phyloP scores from a whole-genome alignment of 108 stramenopile species.

The Epipyxis sp. region DNA sequence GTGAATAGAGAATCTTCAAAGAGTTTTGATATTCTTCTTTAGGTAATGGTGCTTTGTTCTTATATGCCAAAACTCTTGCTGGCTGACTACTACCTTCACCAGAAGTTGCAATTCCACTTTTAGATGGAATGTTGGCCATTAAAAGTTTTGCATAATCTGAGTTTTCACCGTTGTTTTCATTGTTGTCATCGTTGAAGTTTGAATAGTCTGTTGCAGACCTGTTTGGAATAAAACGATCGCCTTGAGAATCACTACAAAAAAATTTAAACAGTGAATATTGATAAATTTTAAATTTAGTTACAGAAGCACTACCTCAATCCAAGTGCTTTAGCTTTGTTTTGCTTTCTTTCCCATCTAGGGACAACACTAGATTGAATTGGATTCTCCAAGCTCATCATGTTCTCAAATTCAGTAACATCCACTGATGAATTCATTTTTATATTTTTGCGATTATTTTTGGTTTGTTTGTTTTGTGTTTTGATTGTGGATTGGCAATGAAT shows the following conservation, averaged over 20 bases:
- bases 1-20: conserved; percentile 73
- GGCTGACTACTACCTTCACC: conserved; percentile 14
- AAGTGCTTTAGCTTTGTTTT: conserved; percentile 28
- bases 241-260: no score
- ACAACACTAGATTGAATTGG: conserved; percentile 42
- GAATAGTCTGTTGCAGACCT: conserved; percentile 53
- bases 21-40: conserved; percentile 92
- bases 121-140: not conserved
- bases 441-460: not conserved
- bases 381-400: conserved; percentile 44
- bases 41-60: conserved; percentile 89
- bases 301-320: no score
- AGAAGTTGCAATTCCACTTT: not conserved
- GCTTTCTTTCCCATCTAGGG: conserved; percentile 61
- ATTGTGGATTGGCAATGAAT: no score
- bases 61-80: conserved; percentile 79
- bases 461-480: no score
- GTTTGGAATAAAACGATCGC: conserved; percentile 59
- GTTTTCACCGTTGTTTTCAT: not conserved
- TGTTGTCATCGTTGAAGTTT: conserved; percentile 47
- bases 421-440: not conserved
- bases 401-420: conserved; percentile 49
- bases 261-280: no score
- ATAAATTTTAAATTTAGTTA: no score
- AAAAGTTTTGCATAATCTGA: not conserved